Percentiles rank a stretch among this genome's conserved stretches.
Evolutionary conservation across 306 rosid species (phyloP).

Genomic region (Fragaria iinumae): DNA sequence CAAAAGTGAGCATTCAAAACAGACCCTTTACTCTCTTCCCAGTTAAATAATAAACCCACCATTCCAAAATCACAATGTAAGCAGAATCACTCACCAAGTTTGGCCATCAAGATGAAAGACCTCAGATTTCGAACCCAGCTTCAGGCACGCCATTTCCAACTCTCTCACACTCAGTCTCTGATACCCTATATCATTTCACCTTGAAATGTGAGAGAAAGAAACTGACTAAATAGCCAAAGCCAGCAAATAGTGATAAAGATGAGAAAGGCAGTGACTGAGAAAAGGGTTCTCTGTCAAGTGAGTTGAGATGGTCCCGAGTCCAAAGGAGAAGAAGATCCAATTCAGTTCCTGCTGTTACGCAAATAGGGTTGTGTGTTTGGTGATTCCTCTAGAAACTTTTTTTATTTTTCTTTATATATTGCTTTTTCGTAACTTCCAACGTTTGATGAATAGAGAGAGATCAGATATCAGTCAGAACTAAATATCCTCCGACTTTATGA

Average conservation of each 20-base stretch:
- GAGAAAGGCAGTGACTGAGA: slow-evolving; percentile 17
- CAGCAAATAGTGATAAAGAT: slow-evolving; percentile 9
- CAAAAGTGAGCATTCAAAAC: not conserved
- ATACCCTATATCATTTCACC: slow-evolving; percentile 15
- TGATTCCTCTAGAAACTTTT: not conserved
- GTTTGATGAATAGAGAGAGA: not conserved
- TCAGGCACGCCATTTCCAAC: slow-evolving; percentile 58
- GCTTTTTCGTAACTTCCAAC: slow-evolving; percentile 16
- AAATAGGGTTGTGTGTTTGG: slow-evolving; percentile 39
- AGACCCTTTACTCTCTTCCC: slow-evolving; percentile 4
- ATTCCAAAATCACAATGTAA: slow-evolving; percentile 4
- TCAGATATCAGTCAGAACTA: not conserved
- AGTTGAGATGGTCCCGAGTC: slow-evolving; percentile 53
- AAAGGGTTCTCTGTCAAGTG: slow-evolving; percentile 6
- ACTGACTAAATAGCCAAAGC: not conserved
- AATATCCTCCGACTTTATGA: not conserved
- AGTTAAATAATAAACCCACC: not conserved
- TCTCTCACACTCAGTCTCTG: not conserved
- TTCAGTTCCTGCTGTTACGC: slow-evolving; percentile 53
- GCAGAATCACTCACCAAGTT: slow-evolving; percentile 48
- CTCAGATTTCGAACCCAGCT: slow-evolving; percentile 81
- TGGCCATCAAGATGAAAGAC: slow-evolving; percentile 60
- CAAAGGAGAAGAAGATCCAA: slow-evolving; percentile 51
- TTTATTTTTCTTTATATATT: not conserved
- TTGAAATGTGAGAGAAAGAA: not conserved